phyloP scores from a whole-genome alignment of 2,329 filamentous ascomycete species.

The Rosellinia necatrix region DNA sequence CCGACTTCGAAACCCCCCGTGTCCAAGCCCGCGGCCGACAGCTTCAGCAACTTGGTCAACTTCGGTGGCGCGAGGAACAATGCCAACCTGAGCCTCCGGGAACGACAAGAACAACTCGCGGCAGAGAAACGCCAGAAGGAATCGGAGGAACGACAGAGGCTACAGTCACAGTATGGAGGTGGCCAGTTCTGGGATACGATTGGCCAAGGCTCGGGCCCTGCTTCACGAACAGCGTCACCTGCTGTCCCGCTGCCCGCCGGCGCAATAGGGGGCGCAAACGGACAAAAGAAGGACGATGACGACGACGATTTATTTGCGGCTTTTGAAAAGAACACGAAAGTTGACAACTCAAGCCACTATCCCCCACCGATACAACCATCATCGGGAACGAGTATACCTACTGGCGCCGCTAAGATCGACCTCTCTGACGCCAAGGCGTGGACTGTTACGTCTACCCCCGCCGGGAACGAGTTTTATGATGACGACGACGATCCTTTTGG shows the following conservation, averaged over 20 bases:
- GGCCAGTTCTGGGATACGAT: constrained; percentile 77
- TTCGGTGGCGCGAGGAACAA: constrained; percentile 64
- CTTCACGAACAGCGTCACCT: constrained; percentile 54
- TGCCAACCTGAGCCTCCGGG: constrained; percentile 76
- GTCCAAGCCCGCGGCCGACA: constrained; percentile 65
- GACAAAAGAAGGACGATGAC: constrained; percentile 44
- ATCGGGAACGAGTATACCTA: constrained; percentile 51
- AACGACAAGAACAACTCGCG: constrained; percentile 72
- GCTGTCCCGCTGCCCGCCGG: constrained; percentile 41
- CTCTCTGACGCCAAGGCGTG: constrained; percentile 60
- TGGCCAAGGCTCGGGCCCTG: constrained; percentile 56
- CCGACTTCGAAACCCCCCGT: constrained; percentile 50
- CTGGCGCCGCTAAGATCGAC: constrained; percentile 51
- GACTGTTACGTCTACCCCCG: constrained; percentile 45
- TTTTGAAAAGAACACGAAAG: constrained; percentile 68
- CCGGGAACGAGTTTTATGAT: constrained; percentile 44
- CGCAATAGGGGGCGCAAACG: constrained; percentile 37
- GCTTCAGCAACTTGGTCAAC: constrained; percentile 77
- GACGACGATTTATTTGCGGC: constrained; percentile 71
- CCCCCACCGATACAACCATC: constrained; percentile 55
- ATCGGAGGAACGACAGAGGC: constrained; percentile 70
- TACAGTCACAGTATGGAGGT: constrained; percentile 78
- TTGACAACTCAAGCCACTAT: constrained; percentile 69
- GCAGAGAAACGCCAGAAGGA: constrained; percentile 73
- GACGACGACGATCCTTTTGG: constrained; percentile 91